A percentile compares a stretch with the other conserved stretches of the same genome.
Evolutionary conservation across 495 filamentous ascomycete species (phyloP).

Genomic region (Physcia stellaris): DNA sequence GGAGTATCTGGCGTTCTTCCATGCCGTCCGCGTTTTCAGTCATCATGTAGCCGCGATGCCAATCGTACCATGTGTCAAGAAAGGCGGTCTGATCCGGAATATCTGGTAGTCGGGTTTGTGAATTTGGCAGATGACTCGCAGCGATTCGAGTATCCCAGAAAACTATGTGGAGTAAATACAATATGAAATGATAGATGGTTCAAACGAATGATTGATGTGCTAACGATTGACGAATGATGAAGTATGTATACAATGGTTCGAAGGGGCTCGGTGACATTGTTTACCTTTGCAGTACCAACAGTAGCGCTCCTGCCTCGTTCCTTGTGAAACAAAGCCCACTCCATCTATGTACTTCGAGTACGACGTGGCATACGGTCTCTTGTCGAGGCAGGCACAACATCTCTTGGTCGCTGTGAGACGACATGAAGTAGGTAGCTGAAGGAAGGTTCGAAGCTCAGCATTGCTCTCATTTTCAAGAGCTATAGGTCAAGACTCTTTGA

Average conservation of each 20-base stretch:
- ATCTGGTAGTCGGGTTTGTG: constrained; percentile 23
- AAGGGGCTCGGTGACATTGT: background rate
- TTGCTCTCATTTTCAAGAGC: too few species aligned
- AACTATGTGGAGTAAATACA: constrained; percentile 13
- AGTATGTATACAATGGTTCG: too few species aligned
- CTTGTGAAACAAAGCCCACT: constrained; percentile 26
- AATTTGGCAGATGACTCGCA: constrained; percentile 15
- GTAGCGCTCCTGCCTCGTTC: constrained; percentile 29
- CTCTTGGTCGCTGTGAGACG: constrained; percentile 24
- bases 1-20: constrained; percentile 24
- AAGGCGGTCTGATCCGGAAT: constrained; percentile 27
- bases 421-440: constrained; percentile 31
- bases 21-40: constrained; percentile 20
- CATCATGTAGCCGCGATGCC: constrained; percentile 25
- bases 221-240: too few species aligned
- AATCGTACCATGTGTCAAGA: constrained; percentile 28
- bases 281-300: constrained; percentile 32
- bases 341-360: constrained; percentile 30
- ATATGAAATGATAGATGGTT: constrained; percentile 4
- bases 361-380: constrained; percentile 21
- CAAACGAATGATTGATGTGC: background rate
- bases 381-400: constrained; percentile 31
- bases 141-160: constrained; percentile 29
- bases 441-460: too few species aligned
- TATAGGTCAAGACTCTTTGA: too few species aligned